phyloP scores from a whole-genome alignment of 2,329 filamentous ascomycete genomes.

The Botrytis fabae region DNA sequence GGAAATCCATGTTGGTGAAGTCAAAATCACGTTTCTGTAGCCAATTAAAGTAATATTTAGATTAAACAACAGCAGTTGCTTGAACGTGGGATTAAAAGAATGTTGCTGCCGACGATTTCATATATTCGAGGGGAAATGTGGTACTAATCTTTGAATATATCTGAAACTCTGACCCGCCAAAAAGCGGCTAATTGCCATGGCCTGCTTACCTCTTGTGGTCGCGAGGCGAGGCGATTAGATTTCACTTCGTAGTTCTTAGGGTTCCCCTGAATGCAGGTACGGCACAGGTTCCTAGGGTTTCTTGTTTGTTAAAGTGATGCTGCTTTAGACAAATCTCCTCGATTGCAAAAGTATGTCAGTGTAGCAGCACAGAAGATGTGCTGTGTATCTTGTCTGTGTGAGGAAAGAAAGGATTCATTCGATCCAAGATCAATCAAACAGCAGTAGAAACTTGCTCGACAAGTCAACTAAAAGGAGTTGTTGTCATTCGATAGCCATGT shows the following conservation, averaged over 20 bases:
- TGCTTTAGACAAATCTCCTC: background rate
- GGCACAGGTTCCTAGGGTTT: background rate
- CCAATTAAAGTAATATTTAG: background rate
- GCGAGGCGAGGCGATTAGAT: background rate
- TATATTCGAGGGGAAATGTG: constrained; percentile 8
- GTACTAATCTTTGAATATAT: background rate
- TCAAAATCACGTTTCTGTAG: background rate
- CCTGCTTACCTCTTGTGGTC: background rate
- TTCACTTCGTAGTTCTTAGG: background rate
- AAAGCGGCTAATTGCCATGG: background rate
- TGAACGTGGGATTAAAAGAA: background rate
- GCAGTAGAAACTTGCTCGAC: background rate
- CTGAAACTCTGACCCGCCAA: background rate
- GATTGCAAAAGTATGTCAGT: background rate
- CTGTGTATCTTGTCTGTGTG: background rate
- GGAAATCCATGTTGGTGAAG: background rate
- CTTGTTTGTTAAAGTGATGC: background rate
- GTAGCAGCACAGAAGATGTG: background rate
- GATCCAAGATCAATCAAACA: background rate
- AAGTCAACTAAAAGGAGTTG: background rate
- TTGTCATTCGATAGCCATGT: background rate
- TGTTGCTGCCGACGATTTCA: background rate
- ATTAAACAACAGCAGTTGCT: background rate
- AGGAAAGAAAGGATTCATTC: background rate
- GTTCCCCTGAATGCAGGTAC: constrained; percentile 1